Base-by-base conservation (phyloP, 306 rosid genomes). In the Cyamopsis tetragonoloba region DNA sequence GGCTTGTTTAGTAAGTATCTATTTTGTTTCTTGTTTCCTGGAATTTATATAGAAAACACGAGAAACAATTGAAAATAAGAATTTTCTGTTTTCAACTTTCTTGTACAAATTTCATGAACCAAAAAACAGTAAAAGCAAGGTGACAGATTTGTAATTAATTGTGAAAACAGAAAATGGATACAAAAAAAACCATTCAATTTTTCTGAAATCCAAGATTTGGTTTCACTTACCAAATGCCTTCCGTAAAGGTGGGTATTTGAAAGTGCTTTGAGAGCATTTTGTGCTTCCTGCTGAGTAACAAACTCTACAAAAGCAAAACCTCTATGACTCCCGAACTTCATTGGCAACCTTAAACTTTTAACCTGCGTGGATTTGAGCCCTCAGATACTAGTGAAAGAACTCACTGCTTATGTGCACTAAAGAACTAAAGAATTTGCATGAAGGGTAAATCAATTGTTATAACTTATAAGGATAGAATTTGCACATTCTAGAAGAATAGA, bases 271-370 rank as follows among this genome's bases (percentile, higher is more conserved):
- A 87, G 62, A 14, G 96, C 96, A 77, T 89, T 87, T 55, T 86
- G 75, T 24, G 96, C 83, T 66, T 89, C 98, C 75, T 92, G 98
- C 83, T 89, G 91, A 70, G 98, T 86, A 51, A 80, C 88, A 77
- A 73, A 92, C 75, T 89, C 98, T 53, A 92, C 93, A 80, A 92
- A 92, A 48, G 93, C 96, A 84, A 92, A 92, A 3, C 96, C 96
- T 79, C 96, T 89, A 77, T 88, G 99, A 58, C 66, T 86, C 58
- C 96, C 97, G 28, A 86, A 80, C 80, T 87, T 88, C 89, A 76
- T 80, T 44, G 99, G 97, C 70, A 90, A 72, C 80, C 97, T 84
- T 75, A 90, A 62, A 73, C 99, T 90, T 80, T 95, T 95, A 69
- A 90, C 62, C 99, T 93, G 89, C 35, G 77, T 2, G 5, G 39